phyloP scores from a whole-genome alignment of 345 rosid genomes.

The Syzygium oleosum region DNA sequence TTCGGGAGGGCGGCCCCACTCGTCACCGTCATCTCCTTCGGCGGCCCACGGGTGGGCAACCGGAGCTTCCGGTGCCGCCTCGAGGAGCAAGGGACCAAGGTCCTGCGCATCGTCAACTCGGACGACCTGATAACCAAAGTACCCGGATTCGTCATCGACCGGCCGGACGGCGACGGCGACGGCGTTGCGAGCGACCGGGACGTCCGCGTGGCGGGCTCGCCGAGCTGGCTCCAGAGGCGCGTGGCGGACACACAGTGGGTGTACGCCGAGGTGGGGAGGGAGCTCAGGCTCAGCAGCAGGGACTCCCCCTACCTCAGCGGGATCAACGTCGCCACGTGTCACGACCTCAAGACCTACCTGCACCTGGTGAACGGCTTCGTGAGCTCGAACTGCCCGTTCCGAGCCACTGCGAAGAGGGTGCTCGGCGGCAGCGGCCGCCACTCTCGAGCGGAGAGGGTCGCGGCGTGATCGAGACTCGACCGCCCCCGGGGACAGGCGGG shows the following conservation, averaged over 20 bases:
- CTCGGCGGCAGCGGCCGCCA: slow-evolving; percentile 3
- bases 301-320: slow-evolving; percentile 52
- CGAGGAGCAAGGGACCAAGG: slow-evolving; percentile 67
- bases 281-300: slow-evolving; percentile 57
- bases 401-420: slow-evolving; percentile 40
- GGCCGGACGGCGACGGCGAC: slow-evolving; percentile 11
- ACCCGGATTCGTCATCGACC: slow-evolving; percentile 66
- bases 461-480: not conserved
- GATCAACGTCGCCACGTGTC: slow-evolving; percentile 66
- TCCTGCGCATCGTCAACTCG: slow-evolving; percentile 73
- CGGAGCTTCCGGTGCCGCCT: slow-evolving; percentile 43
- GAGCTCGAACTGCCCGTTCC: slow-evolving; percentile 65
- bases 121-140: slow-evolving; percentile 83
- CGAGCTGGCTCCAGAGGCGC: slow-evolving; percentile 51
- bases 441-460: not conserved
- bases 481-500: too few relatives aligned
- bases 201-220: slow-evolving; percentile 16
- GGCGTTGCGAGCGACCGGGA: slow-evolving; percentile 1
- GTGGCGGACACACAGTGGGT: slow-evolving; percentile 61
- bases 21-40: slow-evolving; percentile 86
- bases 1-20: slow-evolving; percentile 41
- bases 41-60: slow-evolving; percentile 93
- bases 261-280: slow-evolving; percentile 78
- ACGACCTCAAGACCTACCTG: slow-evolving; percentile 71
- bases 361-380: slow-evolving; percentile 63